Conservation (phyloP, 257 asterid species). For the Rauvolfia tetraphylla region DNA sequence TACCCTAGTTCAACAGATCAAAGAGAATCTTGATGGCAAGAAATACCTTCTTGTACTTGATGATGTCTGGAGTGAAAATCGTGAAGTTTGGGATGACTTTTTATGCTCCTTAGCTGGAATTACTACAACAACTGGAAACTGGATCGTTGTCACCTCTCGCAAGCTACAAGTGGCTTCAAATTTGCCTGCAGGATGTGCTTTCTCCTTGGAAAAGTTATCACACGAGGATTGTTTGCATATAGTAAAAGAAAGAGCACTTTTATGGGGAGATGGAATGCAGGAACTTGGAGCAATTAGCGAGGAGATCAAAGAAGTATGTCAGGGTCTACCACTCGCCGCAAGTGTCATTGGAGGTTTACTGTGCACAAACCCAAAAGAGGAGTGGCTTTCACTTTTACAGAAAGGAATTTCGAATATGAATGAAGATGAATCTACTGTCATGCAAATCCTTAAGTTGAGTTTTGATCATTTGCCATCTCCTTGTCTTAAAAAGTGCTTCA, state of each 20-base stretch:
- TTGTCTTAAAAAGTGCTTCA: constrained; percentile 28
- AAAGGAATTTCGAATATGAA: neutral
- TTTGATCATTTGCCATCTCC: constrained; percentile 24
- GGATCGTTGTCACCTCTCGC: constrained; percentile 9
- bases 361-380: neutral
- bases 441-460: constrained; percentile 24
- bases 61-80: constrained; percentile 29
- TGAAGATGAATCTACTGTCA: neutral
- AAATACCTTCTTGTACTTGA: constrained; percentile 27
- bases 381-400: constrained; percentile 20
- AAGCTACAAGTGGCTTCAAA: neutral
- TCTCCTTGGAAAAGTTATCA: neutral
- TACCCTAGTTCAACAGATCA: constrained; percentile 4
- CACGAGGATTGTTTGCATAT: neutral
- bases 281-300: neutral
- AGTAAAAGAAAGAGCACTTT: neutral
- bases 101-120: neutral
- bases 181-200: neutral
- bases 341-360: constrained; percentile 26
- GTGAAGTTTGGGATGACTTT: constrained; percentile 3
- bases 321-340: constrained; percentile 7
- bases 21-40: neutral
- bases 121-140: neutral
- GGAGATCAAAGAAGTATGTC: neutral
- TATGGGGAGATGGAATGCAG: neutral